Conservation (phyloP, 1,139 yeast genomes). For the Protomyces arabidopsidicola region DNA sequence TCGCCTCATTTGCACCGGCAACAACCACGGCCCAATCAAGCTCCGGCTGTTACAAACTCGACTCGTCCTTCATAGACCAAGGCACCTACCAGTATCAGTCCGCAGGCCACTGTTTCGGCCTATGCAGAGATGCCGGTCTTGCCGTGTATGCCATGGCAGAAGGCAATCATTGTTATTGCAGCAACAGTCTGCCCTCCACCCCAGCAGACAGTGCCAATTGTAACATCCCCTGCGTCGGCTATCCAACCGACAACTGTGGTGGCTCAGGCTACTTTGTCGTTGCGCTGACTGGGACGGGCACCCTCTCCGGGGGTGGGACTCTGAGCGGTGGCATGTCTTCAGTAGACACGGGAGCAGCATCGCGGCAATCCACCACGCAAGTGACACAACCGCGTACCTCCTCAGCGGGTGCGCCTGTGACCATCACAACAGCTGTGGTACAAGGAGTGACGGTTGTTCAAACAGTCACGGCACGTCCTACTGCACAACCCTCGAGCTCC, state of each 20-base stretch:
- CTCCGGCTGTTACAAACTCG: constrained; percentile 16
- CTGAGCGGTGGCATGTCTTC: constrained; percentile 27
- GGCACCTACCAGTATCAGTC: constrained; percentile 32
- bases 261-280: constrained; percentile 42
- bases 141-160: constrained; percentile 57
- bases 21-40: not conserved
- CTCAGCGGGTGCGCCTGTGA: constrained; percentile 29
- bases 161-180: constrained; percentile 65
- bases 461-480: constrained; percentile 16
- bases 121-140: constrained; percentile 35
- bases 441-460: constrained; percentile 24
- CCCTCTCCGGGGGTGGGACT: constrained; percentile 11
- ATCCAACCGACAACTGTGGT: constrained; percentile 53
- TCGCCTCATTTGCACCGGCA: not conserved
- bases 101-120: constrained; percentile 27
- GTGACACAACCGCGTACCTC: constrained; percentile 10
- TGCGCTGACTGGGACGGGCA: constrained; percentile 36
- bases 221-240: constrained; percentile 51
- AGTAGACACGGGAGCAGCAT: not conserved
- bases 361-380: constrained; percentile 24
- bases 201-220: constrained; percentile 43
- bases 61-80: constrained; percentile 20
- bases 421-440: constrained; percentile 30
- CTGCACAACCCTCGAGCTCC: constrained; percentile 14
- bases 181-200: constrained; percentile 49